Evolutionary conservation across 805 yeast species (phyloP).

Genomic region (Debaryomyces castellii): DNA sequence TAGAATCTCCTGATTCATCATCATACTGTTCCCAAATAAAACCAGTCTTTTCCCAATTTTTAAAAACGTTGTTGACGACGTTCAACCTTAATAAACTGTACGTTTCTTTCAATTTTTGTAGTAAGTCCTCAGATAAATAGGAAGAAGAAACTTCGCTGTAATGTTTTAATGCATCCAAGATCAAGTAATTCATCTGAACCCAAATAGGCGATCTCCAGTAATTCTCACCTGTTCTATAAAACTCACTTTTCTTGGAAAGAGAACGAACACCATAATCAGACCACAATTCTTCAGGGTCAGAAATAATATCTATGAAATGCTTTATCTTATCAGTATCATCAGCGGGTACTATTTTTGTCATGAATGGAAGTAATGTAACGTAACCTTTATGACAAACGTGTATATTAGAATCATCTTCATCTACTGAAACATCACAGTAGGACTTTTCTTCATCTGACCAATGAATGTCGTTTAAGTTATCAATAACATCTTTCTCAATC

Average conservation of each 20-base stretch:
- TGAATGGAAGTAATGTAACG: conserved; percentile 80
- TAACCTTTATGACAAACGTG: conserved; percentile 90
- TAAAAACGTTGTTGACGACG: conserved; percentile 63
- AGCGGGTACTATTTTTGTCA: conserved; percentile 60
- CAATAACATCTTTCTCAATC: conserved; percentile 55
- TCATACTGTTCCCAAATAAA: conserved; percentile 91
- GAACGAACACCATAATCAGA: conserved; percentile 78
- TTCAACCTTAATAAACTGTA: conserved; percentile 64
- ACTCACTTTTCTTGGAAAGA: conserved; percentile 62
- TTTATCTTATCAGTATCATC: conserved; percentile 44
- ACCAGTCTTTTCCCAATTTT: conserved; percentile 75
- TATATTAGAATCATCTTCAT: conserved; percentile 63
- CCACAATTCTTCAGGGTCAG: conserved; percentile 76
- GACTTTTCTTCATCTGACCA: conserved; percentile 70
- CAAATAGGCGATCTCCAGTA: conserved; percentile 97
- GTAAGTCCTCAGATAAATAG: conserved; percentile 31
- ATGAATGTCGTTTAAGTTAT: conserved; percentile 70
- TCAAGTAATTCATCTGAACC: conserved; percentile 86
- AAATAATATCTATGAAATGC: conserved; percentile 54
- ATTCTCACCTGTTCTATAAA: conserved; percentile 77
- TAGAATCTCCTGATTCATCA: conserved; percentile 69
- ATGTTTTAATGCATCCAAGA: conserved; percentile 64
- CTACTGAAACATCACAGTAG: conserved; percentile 82
- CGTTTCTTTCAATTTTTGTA: conserved; percentile 33
- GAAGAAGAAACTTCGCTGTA: conserved; percentile 43